These are phyloP conservation scores for Tetradesmus obliquus DNA, from an alignment of 139 green algal species.

Conservation along the genomic window DNA sequence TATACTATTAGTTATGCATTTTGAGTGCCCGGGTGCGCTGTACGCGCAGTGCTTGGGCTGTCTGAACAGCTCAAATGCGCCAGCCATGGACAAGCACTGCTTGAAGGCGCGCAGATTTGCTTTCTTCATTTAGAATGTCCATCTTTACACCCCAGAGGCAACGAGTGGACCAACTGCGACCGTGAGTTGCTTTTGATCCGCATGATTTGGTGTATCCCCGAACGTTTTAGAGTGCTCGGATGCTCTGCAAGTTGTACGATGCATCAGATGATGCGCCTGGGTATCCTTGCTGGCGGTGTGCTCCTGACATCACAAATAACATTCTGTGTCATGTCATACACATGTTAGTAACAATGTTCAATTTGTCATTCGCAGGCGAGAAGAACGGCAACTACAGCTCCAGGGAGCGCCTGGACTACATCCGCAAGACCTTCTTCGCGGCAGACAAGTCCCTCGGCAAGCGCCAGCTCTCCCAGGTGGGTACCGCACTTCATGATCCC, in stretches of 20 bases:
- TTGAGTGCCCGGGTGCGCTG: not conserved
- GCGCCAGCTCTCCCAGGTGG: not conserved
- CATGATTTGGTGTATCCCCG: not conserved
- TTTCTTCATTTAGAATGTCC: too few species aligned
- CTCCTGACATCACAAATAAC: not conserved
- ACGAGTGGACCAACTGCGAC: not conserved
- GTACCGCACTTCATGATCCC: not conserved
- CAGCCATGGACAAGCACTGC: not conserved
- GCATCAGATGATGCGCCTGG: not conserved
- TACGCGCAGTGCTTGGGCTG: not conserved
- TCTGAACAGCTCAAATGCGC: not conserved
- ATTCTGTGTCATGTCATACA: not conserved
- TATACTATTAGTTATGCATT: not conserved
- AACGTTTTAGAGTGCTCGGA: not conserved
- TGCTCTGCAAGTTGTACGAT: not conserved
- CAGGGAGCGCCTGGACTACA: constrained; percentile 24
- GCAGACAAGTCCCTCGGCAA: not conserved
- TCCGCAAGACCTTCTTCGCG: not conserved
- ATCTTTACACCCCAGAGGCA: not conserved
- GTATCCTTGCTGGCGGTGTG: not conserved
- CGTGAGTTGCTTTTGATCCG: not conserved
- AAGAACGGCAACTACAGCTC: constrained; percentile 22
- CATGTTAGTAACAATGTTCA: not conserved
- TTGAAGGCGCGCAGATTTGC: too few species aligned
- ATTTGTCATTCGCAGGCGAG: not conserved